A percentile compares a stretch with the other conserved stretches of the same genome.
Evolutionary conservation across 2,329 filamentous ascomycete genomes (phyloP).

Genomic region (Huntiella omanensis): DNA sequence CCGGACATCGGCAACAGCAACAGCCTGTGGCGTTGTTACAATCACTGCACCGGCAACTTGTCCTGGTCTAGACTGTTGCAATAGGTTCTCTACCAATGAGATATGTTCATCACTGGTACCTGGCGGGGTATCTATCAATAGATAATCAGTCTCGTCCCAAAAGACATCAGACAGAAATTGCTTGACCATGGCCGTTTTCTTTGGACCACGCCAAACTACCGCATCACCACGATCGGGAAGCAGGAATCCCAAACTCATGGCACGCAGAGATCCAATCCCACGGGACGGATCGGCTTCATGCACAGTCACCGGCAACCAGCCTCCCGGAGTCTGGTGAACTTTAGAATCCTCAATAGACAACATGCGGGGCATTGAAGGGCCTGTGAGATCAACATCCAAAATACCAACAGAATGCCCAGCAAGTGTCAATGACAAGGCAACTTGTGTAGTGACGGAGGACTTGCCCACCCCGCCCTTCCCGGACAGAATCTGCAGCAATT

Average conservation of each 20-base stretch:
- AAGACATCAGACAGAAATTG: slow-evolving; percentile 87
- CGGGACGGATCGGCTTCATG: slow-evolving; percentile 38
- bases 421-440: slow-evolving; percentile 73
- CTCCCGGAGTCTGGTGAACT: slow-evolving; percentile 76
- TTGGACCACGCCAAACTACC: slow-evolving; percentile 92
- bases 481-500: slow-evolving; percentile 46
- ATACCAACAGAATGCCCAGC: slow-evolving; percentile 82
- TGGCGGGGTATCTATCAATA: slow-evolving; percentile 89
- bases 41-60: slow-evolving; percentile 77
- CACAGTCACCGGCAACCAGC: slow-evolving; percentile 80
- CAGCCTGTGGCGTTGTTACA: slow-evolving; percentile 89
- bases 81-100: slow-evolving; percentile 70
- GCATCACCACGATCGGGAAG: slow-evolving; percentile 69
- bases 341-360: slow-evolving; percentile 78
- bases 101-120: slow-evolving; percentile 97
- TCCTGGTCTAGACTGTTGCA: slow-evolving; percentile 40
- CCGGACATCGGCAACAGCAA: slow-evolving; percentile 80
- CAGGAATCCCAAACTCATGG: slow-evolving; percentile 89
- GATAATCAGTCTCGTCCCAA: slow-evolving; percentile 75
- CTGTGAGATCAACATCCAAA: slow-evolving; percentile 88
- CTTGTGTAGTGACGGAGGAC: slow-evolving; percentile 90
- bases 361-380: slow-evolving; percentile 88
- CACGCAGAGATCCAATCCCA: slow-evolving; percentile 47
- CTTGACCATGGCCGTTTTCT: slow-evolving; percentile 97
- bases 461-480: slow-evolving; percentile 97